These are phyloP conservation scores for Russula emetica DNA, from an alignment of 768 basidiomycete species.

Conservation along the genomic window DNA sequence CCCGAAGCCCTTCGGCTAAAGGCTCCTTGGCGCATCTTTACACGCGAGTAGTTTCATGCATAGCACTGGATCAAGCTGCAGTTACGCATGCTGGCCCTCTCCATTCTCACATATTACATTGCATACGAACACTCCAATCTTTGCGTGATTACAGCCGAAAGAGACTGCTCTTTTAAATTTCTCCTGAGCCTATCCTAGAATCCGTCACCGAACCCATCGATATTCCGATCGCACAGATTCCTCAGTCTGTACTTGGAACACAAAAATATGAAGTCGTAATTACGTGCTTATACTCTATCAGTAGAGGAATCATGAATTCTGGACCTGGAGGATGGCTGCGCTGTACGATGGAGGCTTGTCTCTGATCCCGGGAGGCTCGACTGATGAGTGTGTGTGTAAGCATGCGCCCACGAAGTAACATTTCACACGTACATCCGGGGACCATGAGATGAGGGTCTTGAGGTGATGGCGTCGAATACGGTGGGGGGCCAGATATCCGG, in stretches of 20 bases:
- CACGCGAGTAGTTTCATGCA: not conserved
- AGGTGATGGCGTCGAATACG: not conserved
- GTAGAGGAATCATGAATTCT: slow-evolving; percentile 1
- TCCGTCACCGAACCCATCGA: not conserved
- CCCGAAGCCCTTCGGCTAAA: too few relatives aligned
- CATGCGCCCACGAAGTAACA: not conserved
- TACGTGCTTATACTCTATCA: not conserved
- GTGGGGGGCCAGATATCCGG: not conserved
- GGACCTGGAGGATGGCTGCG: slow-evolving; percentile 1
- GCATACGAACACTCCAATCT: not conserved
- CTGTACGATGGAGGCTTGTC: slow-evolving; percentile 8
- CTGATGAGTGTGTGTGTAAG: not conserved
- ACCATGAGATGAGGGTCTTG: not conserved
- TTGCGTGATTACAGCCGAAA: not conserved
- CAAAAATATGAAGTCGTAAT: not conserved
- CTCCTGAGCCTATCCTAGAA: not conserved
- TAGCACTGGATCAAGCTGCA: not conserved
- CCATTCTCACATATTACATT: too few relatives aligned
- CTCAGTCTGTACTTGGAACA: too few relatives aligned
- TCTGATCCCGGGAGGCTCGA: not conserved
- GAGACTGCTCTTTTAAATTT: too few relatives aligned
- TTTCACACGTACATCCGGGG: slow-evolving; percentile 5
- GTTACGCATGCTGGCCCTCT: too few relatives aligned
- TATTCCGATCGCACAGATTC: too few relatives aligned
- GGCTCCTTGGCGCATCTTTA: not conserved